Base-by-base conservation (phyloP, 768 basidiomycete species). In the Kwoniella dendrophila region DNA sequence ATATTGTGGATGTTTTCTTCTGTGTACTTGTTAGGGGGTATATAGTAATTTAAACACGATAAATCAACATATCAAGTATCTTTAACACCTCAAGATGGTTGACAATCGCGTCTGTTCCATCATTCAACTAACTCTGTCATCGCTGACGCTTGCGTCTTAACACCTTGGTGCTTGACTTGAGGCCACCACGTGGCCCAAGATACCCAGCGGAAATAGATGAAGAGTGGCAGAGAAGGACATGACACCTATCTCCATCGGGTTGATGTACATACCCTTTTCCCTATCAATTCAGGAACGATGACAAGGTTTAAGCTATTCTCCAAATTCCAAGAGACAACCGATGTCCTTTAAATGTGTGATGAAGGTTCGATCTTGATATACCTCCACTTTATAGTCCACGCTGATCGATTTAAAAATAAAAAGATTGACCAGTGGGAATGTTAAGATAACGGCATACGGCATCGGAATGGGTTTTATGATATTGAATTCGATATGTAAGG, bases 1-100 rank as follows among this genome's bases (percentile, higher is more conserved):
- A 71, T 70, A 48, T 24, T 67, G 59, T 14, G n/a, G 6, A 14
- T 49, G 24, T 48, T 48, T 12, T 32, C 27, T 47, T 32, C 26
- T 26, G 26, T 4, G 36, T n/a, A n/a, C n/a, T n/a, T n/a, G n/a
- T n/a, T n/a, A n/a, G 33, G 34, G 20, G 18, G 18, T 54, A 12
- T 26, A 47, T 48, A 47, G 34, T 47, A 47, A n/a, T n/a, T n/a
- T n/a, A n/a, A n/a, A n/a, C n/a, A n/a, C n/a, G n/a, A n/a, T n/a
- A n/a, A n/a, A n/a, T n/a, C n/a, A n/a, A n/a, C n/a, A n/a, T n/a
- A n/a, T n/a, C 22, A 16, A 12, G 29, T 18, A 22, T 6, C 22
- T 8, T 41, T 43, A 44, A 20, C 43, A 44, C 20, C 43, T 33
- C 22, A 20, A 44, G 27, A 3, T 6, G 26, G 27, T 24, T 38